Evolutionary conservation across 768 basidiomycete genomes (phyloP).

Genomic region (Lactifluus subvellereus): DNA sequence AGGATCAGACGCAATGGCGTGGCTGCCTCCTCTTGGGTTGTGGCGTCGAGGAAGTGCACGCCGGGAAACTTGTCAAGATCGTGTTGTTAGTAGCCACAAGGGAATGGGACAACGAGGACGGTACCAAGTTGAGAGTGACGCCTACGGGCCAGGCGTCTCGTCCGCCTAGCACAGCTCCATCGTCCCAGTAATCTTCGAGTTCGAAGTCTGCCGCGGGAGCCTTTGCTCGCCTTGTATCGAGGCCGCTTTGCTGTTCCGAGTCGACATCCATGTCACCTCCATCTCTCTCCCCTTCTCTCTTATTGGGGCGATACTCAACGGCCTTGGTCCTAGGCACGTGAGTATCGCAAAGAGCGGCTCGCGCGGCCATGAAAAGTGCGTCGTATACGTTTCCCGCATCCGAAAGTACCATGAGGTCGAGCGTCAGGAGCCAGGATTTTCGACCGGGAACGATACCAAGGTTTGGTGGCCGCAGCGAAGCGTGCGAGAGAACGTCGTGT

Average conservation of each 20-base stretch:
- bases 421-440: slow-evolving; percentile 70
- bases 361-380: slow-evolving; percentile 70
- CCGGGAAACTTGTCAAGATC: slow-evolving; percentile 42
- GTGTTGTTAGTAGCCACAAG: neutral
- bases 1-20: slow-evolving; percentile 55
- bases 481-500: slow-evolving; percentile 58
- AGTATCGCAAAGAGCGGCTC: slow-evolving; percentile 77
- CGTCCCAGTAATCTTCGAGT: slow-evolving; percentile 82
- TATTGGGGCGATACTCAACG: slow-evolving; percentile 58
- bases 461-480: slow-evolving; percentile 59
- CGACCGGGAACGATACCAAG: slow-evolving; percentile 43
- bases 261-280: slow-evolving; percentile 55
- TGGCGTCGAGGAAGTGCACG: slow-evolving; percentile 69
- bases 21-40: slow-evolving; percentile 62
- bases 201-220: slow-evolving; percentile 71
- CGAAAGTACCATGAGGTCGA: slow-evolving; percentile 69
- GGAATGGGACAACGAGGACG: slow-evolving; percentile 26
- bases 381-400: slow-evolving; percentile 75
- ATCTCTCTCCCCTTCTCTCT: slow-evolving; percentile 26
- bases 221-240: slow-evolving; percentile 48
- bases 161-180: slow-evolving; percentile 61
- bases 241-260: slow-evolving; percentile 40
- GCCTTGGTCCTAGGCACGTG: slow-evolving; percentile 68
- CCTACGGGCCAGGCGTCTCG: slow-evolving; percentile 69
- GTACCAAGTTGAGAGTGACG: slow-evolving; percentile 71